Evolutionary conservation across 371 early-diverging fungal species (phyloP).

Genomic region (Mortierella polycephala): DNA sequence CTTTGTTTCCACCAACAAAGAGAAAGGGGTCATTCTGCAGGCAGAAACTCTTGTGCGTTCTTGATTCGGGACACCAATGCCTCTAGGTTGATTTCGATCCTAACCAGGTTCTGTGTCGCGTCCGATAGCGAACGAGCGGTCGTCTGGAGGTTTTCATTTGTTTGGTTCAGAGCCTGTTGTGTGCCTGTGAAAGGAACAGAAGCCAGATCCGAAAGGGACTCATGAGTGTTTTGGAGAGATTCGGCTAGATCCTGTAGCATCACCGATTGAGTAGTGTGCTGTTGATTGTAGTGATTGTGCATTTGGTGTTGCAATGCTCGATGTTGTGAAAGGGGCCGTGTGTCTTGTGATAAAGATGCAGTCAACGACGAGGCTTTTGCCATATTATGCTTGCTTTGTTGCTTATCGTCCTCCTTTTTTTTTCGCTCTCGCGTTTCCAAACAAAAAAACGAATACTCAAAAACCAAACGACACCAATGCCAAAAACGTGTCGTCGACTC

Average conservation of each 20-base stretch:
- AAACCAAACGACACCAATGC: too few species aligned
- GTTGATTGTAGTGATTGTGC: too few species aligned
- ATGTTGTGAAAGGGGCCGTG: too few species aligned
- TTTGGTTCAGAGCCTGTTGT: conserved; percentile 25
- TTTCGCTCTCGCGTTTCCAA: too few species aligned
- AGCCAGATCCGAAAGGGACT: conserved; percentile 21
- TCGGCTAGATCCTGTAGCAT: conserved; percentile 6
- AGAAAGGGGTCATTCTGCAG: neutral
- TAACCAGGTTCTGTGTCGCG: conserved; percentile 23
- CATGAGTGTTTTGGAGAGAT: conserved; percentile 22
- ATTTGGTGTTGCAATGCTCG: too few species aligned
- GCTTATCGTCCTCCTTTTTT: too few species aligned
- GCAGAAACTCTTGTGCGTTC: conserved; percentile 35
- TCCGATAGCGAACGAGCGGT: conserved; percentile 26
- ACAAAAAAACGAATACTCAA: too few species aligned
- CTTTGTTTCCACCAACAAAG: neutral
- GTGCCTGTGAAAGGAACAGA: conserved; percentile 19
- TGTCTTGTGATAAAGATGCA: too few species aligned
- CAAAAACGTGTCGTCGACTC: too few species aligned
- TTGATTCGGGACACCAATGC: conserved; percentile 20
- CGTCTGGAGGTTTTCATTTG: conserved; percentile 10
- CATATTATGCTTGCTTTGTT: too few species aligned
- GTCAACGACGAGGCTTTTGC: too few species aligned
- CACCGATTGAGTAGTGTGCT: too few species aligned
- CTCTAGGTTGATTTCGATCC: conserved; percentile 8